Percentiles rank a stretch among this genome's conserved stretches.
phyloP scores from a whole-genome alignment of 163 green algal species.

The Chlamydomonas reinhardtii region DNA sequence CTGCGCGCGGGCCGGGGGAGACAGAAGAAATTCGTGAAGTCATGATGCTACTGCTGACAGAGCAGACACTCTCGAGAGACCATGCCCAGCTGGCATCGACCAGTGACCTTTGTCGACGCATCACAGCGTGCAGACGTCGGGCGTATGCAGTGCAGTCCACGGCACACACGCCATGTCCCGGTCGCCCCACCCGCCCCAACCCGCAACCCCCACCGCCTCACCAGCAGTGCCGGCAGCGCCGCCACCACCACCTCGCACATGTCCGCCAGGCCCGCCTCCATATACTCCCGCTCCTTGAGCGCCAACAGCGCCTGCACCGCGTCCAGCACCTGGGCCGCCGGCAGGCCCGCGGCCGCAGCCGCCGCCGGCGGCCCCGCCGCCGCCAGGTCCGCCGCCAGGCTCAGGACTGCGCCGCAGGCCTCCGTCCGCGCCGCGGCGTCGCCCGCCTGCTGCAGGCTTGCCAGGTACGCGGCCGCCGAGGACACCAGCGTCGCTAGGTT shows the following conservation, averaged over 20 bases:
- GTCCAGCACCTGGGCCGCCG: conserved; percentile 25
- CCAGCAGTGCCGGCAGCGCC: conserved; percentile 41
- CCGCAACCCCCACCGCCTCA: background rate
- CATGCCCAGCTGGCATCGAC: too few species aligned
- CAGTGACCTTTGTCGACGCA: too few species aligned
- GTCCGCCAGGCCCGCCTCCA: conserved; percentile 49
- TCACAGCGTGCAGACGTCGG: too few species aligned
- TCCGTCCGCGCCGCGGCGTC: conserved; percentile 32
- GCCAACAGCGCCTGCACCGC: conserved; percentile 14
- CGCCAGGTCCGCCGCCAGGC: conserved; percentile 42
- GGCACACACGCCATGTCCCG: too few species aligned
- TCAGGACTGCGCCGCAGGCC: conserved; percentile 34
- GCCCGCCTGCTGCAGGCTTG: background rate
- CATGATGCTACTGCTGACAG: too few species aligned
- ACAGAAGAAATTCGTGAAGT: too few species aligned
- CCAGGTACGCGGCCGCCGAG: conserved; percentile 20
- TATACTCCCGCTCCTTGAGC: conserved; percentile 43
- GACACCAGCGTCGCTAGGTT: conserved; percentile 6
- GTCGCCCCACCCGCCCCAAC: background rate
- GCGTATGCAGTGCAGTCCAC: too few species aligned
- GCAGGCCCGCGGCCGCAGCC: conserved; percentile 13
- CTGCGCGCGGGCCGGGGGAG: background rate
- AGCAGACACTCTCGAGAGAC: too few species aligned
- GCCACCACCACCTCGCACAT: conserved; percentile 33
- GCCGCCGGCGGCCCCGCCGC: conserved; percentile 29